Percentiles rank a stretch among this genome's conserved stretches.
phyloP scores from a whole-genome alignment of 2,329 filamentous ascomycete species.

The Ascochyta clinopodiicola region DNA sequence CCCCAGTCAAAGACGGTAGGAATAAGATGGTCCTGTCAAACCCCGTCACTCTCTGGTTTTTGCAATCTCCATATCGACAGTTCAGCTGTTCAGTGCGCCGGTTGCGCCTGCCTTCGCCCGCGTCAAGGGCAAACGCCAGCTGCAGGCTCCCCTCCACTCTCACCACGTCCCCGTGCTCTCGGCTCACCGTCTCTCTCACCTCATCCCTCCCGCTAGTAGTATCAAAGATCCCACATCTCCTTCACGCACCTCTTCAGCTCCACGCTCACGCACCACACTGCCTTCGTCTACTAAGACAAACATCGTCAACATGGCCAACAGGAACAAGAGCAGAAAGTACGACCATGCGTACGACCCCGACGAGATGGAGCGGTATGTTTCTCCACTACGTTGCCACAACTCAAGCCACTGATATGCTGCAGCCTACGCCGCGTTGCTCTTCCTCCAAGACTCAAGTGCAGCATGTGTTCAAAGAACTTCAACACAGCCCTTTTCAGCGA shows the following conservation, averaged over 20 bases:
- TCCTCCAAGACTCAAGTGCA: constrained; percentile 52
- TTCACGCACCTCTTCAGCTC: background rate
- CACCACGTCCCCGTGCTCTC: background rate
- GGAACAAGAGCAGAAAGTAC: constrained; percentile 2
- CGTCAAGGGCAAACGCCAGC: background rate
- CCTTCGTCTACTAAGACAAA: background rate
- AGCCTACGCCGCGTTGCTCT: constrained; percentile 32
- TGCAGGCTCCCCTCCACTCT: background rate
- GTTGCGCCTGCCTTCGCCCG: constrained; percentile 1
- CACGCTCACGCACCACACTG: background rate
- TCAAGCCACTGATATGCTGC: background rate
- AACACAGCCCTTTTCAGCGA: constrained; percentile 52
- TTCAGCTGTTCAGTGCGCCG: background rate
- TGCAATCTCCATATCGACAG: background rate
- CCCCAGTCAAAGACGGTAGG: no score
- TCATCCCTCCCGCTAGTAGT: background rate
- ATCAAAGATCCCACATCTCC: background rate
- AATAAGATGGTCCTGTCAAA: no score
- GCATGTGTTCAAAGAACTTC: constrained; percentile 53
- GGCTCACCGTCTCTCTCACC: background rate
- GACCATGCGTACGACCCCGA: constrained; percentile 17
- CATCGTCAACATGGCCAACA: background rate
- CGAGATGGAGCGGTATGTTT: constrained; percentile 22
- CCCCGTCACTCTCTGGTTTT: no score
- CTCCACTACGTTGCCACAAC: background rate